Evolutionary conservation across 2,329 filamentous ascomycete genomes (phyloP).

Genomic region (Hortaea werneckii): DNA sequence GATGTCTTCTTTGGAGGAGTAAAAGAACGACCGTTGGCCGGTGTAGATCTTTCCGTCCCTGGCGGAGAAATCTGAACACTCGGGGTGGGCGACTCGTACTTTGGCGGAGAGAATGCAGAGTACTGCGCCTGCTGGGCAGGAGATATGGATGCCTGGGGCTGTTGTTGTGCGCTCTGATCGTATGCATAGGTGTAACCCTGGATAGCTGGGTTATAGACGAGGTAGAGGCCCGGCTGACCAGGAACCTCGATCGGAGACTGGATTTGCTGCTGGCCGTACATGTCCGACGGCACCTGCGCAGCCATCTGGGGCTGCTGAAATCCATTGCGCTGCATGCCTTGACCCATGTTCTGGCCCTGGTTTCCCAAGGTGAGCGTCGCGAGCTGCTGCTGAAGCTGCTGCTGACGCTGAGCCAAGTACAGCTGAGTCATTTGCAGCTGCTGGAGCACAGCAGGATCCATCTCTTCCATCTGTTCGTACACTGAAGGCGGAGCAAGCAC

Average conservation of each 20-base stretch:
- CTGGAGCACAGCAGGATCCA: conserved; percentile 79
- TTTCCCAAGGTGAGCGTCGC: conserved; percentile 72
- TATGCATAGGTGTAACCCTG: conserved; percentile 75
- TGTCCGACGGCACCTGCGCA: conserved; percentile 44
- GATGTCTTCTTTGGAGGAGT: conserved; percentile 53
- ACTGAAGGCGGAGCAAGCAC: conserved; percentile 75
- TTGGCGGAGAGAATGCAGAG: conserved; percentile 13
- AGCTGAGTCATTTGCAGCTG: conserved; percentile 85
- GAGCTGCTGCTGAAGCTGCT: conserved; percentile 88
- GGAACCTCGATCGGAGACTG: conserved; percentile 56
- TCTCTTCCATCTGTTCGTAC: conserved; percentile 59
- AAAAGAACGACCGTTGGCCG: conserved; percentile 50
- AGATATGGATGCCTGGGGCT: conserved; percentile 28
- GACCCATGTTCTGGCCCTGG: conserved; percentile 61
- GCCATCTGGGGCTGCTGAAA: conserved; percentile 30
- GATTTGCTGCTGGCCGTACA: conserved; percentile 56
- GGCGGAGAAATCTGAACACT: conserved; percentile 74
- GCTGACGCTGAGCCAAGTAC: conserved; percentile 88
- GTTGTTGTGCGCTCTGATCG: conserved; percentile 52
- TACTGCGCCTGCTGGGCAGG: conserved; percentile 20
- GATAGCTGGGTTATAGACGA: conserved; percentile 76
- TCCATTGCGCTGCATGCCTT: conserved; percentile 10
- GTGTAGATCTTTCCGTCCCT: conserved; percentile 42
- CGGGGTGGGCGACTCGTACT: conserved; percentile 28
- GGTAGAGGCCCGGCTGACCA: conserved; percentile 65